Evolutionary conservation across 2,329 filamentous ascomycete genomes (phyloP).

Genomic region (Aspergillus floridensis): DNA sequence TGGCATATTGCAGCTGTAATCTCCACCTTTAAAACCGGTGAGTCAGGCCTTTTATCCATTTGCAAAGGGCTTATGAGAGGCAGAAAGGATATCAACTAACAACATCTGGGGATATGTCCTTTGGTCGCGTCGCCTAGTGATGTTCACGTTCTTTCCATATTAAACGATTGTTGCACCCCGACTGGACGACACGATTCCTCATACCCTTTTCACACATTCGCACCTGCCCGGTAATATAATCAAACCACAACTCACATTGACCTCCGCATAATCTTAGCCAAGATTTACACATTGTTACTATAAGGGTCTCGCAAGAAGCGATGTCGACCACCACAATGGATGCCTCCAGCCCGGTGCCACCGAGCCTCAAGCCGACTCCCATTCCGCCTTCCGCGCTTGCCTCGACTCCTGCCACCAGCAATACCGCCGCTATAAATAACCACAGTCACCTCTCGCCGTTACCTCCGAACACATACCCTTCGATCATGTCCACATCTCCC

Average conservation of each 20-base stretch:
- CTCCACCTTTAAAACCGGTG: neutral
- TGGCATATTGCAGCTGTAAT: neutral
- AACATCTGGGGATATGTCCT: too few relatives aligned
- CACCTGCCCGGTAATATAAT: neutral
- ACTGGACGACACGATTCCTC: neutral
- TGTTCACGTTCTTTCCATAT: neutral
- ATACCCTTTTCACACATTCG: neutral
- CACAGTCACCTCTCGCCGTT: conserved; percentile 14
- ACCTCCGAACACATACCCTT: conserved; percentile 24
- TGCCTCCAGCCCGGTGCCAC: neutral
- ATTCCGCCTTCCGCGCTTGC: neutral
- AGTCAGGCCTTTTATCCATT: neutral
- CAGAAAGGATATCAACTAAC: too few relatives aligned
- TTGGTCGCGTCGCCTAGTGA: neutral
- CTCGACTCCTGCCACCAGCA: conserved; percentile 18
- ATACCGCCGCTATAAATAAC: conserved; percentile 8
- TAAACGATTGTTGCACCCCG: neutral
- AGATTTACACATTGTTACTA: neutral
- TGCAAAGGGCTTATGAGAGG: too few relatives aligned
- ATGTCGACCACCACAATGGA: neutral
- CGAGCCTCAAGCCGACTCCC: neutral
- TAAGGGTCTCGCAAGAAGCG: neutral
- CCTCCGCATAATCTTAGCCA: neutral
- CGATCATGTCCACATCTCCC: neutral
- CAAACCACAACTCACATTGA: neutral